phyloP scores from a whole-genome alignment of 192 early-diverging fungal species.

The Chytriomyces sp. region DNA sequence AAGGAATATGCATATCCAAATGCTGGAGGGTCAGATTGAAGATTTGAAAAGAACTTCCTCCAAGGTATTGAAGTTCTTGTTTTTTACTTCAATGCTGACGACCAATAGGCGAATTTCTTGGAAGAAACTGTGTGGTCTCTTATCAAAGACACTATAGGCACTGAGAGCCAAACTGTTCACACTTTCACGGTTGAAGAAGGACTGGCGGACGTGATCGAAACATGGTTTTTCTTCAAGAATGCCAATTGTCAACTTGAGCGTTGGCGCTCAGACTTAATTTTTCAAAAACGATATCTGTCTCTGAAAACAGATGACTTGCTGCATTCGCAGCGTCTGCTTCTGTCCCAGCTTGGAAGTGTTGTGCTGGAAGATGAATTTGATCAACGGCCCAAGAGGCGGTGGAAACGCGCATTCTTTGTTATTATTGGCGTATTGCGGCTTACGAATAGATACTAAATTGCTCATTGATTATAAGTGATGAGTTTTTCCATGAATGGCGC shows the following conservation, averaged over 20 bases:
- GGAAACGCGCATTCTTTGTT: constrained; percentile 13
- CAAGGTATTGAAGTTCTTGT: neutral
- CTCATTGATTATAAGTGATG: too few species aligned
- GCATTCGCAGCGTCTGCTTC: constrained; percentile 6
- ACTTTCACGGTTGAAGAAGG: constrained; percentile 1
- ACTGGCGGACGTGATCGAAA: neutral
- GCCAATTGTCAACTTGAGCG: neutral
- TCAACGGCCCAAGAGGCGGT: neutral
- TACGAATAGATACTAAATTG: neutral
- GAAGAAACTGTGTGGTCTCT: constrained; percentile 1
- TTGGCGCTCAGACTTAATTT: constrained; percentile 24
- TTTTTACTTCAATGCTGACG: neutral
- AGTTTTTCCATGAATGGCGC: too few species aligned
- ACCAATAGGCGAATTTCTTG: neutral
- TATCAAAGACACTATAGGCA: neutral
- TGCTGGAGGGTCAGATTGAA: neutral
- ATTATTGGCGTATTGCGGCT: constrained; percentile 11
- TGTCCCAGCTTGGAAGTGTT: neutral
- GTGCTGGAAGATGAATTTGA: neutral
- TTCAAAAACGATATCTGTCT: constrained; percentile 20
- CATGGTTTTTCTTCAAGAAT: neutral
- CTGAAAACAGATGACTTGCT: constrained; percentile 8
- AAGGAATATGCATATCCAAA: neutral
- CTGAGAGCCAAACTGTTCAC: neutral
- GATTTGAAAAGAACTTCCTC: neutral